Evolutionary conservation across 179 eudicot genomes (phyloP).

Genomic region (Vitellaria paradoxa): DNA sequence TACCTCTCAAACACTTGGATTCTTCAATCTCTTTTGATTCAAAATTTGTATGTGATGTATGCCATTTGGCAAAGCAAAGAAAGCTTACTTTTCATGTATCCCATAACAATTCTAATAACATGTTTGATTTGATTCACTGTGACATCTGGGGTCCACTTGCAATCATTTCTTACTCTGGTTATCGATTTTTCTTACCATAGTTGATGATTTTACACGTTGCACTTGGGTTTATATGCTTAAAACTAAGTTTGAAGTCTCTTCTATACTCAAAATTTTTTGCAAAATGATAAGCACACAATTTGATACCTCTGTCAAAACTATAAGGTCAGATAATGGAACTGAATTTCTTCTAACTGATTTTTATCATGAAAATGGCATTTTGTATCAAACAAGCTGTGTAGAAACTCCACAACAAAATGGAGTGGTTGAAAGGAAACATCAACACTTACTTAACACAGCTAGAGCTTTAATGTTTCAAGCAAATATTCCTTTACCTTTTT

Average conservation of each 20-base stretch:
- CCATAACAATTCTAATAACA: not conserved
- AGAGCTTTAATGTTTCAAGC: not conserved
- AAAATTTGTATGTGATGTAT: not conserved
- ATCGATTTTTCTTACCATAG: not conserved
- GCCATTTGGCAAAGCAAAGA: not conserved
- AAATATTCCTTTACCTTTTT: not conserved
- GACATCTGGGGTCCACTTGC: not conserved
- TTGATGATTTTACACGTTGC: not conserved
- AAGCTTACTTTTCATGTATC: not conserved
- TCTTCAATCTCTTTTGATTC: too few species aligned
- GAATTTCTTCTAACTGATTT: not conserved
- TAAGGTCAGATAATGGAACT: not conserved
- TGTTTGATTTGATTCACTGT: not conserved
- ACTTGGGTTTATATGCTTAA: not conserved
- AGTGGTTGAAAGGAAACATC: not conserved
- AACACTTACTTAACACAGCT: not conserved
- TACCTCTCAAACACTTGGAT: too few species aligned
- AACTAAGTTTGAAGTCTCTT: not conserved
- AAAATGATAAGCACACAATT: not conserved
- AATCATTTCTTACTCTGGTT: not conserved
- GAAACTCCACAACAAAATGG: not conserved
- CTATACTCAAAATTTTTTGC: not conserved
- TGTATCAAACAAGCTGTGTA: not conserved
- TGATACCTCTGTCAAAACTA: not conserved
- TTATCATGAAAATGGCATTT: not conserved